Base-by-base conservation (phyloP, 495 filamentous ascomycete species). In the Penicillium robsamsonii region DNA sequence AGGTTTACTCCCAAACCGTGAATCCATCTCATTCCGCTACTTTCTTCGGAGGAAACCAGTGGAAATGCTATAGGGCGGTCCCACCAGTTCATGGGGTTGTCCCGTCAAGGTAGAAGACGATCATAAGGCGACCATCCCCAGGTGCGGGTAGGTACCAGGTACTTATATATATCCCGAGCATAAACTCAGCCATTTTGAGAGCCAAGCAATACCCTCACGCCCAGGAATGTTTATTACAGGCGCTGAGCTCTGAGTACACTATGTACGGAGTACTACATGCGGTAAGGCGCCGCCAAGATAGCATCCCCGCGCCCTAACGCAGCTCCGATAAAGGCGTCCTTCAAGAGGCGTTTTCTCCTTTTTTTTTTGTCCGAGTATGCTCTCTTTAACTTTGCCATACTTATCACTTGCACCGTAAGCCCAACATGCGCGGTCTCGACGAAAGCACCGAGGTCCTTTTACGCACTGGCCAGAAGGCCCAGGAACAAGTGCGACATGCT, bases 401-500 rank as follows among this genome's bases (percentile, higher is more conserved):
- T 48, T 6, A 48, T 9, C 8, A 30, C n/a, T 15, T 17, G 13
- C 25, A 3, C 5, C 44, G 11, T 12, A 42, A 53, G 25, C 35
- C 35, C n/a, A 58, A 45, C 22, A 74, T 74, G 71, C 70, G 64
- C 7, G 64, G 70, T 13, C 64, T 74, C 15, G 68, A 71, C 15
- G 70, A 70, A 25, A 68, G 62, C 46, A 63, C 58, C 27, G 62
- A 64, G 6, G 53, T 53, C 3, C 18, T 73, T 1, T 13, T 65
- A 9, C 63, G 62, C 1, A 60, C 70, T 12, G 64, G 69, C 40
- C 67, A 74, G 12, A 65, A 67, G n/a, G 71, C 69, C 22, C 53
- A 65, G 43, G 63, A 68, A 20, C 68, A 62, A 46, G 63, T 75
- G 13, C 73, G 66, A 41, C 73, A 75, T 53, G 60, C 81, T 47